These are phyloP conservation scores for Candida nonsorbophila DNA, from an alignment of 805 yeast species.

Conservation along the genomic window DNA sequence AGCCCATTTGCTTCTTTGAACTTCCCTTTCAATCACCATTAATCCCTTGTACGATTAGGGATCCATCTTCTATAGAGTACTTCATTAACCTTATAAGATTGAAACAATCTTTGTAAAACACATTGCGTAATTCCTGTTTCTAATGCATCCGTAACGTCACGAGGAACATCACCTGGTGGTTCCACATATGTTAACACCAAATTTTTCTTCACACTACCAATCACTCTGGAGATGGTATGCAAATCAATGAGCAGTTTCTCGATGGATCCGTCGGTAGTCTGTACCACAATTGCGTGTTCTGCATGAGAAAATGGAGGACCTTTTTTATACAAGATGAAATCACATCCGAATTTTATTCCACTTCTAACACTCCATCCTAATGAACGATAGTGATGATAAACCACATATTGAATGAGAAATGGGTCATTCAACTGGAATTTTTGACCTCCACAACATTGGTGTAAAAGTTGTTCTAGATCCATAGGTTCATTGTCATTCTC, in stretches of 20 bases:
- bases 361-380: slow-evolving; percentile 92
- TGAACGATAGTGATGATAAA: slow-evolving; percentile 81
- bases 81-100: slow-evolving; percentile 53
- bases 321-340: slow-evolving; percentile 70
- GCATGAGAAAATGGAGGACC: slow-evolving; percentile 98
- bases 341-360: slow-evolving; percentile 91
- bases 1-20: background rate
- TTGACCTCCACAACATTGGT: slow-evolving; percentile 14
- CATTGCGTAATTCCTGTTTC: slow-evolving; percentile 10
- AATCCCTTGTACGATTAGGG: slow-evolving; percentile 80
- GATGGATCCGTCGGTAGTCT: slow-evolving; percentile 32
- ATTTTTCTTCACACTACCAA: slow-evolving; percentile 81
- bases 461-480: slow-evolving; percentile 16
- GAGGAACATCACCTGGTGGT: slow-evolving; percentile 34
- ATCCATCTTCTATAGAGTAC: slow-evolving; percentile 77
- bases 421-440: slow-evolving; percentile 8
- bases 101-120: slow-evolving; percentile 25
- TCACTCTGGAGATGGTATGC: slow-evolving; percentile 70
- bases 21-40: slow-evolving; percentile 4
- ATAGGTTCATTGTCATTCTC: slow-evolving; percentile 19
- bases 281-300: slow-evolving; percentile 63
- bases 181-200: slow-evolving; percentile 66
- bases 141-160: slow-evolving; percentile 10
- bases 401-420: slow-evolving; percentile 58
- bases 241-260: slow-evolving; percentile 52